Evolutionary conservation across 2,329 filamentous ascomycete genomes (phyloP), one percentile per base, ranked within the genome.

Genomic region (Ceratocystis cacaofunesta): DNA sequence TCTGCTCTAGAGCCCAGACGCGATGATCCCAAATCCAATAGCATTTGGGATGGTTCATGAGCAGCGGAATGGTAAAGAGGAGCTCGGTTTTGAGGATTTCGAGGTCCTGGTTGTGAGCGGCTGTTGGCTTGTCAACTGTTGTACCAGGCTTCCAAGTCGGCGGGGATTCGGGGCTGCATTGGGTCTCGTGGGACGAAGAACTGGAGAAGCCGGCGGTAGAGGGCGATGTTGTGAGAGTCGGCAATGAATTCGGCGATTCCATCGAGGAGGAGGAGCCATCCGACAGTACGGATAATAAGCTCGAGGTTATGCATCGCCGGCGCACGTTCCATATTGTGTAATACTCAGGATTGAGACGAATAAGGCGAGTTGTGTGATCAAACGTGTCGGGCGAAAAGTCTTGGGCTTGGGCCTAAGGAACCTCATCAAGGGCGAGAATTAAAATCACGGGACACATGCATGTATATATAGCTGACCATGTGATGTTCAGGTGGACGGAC

Each of bases 21-120:
- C 94, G 86, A 75, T 96, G 92, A 70, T 96, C 95, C 94, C 94
- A 99, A 72, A 99, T 92, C 92, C 94, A 97, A 78, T 99, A 99
- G 79, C 94, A 97, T 75, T 99, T 99, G 5, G 94, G 94, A 69
- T 85, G 92, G 69, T 90, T 85, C 69, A 89, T 82, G 62, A 99
- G 82, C 22, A 99, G 81, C 0, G 90, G 89, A 50, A 96, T 83
- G 43, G 92, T 86, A 72, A 96, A 96, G 61, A 78, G 77, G 43
- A 99, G 79, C 73, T 99, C 94, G 65, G 82, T 78, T 60, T 83
- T 81, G 68, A 97, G 80, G 41, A 87, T 72, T 2, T 84, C 76
- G 52, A 78, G 68, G 62, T 68, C 66, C 19, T 50, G 63, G 30
- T 78, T 67, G 46, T 68, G 50, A 60, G 52, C 30, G 67, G 7